These are phyloP conservation scores for Leccinum angustisporum DNA, from an alignment of 1,284 basidiomycete genomes.

Conservation along the genomic window DNA sequence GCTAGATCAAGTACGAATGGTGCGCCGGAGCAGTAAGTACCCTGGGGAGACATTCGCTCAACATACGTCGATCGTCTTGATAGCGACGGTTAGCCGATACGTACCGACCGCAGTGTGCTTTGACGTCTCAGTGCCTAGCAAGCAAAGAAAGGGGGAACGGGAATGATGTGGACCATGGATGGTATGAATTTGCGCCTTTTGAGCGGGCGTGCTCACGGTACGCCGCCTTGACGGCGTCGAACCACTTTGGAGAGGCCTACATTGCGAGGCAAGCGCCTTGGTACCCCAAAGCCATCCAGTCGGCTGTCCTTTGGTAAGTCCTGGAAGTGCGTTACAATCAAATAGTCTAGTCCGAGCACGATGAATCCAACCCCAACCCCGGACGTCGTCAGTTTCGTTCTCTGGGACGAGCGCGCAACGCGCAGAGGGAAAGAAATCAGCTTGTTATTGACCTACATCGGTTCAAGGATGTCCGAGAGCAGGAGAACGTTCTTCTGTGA, in stretches of 20 bases:
- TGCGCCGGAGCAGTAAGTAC: slow-evolving; percentile 61
- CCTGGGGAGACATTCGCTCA: slow-evolving; percentile 31
- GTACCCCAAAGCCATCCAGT: slow-evolving; percentile 15
- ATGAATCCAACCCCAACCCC: slow-evolving; percentile 13
- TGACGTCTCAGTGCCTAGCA: slow-evolving; percentile 19
- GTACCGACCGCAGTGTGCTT: slow-evolving; percentile 39
- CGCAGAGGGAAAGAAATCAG: slow-evolving; percentile 17
- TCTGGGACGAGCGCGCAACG: neutral
- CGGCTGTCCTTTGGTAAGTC: slow-evolving; percentile 4
- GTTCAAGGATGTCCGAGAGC: slow-evolving; percentile 49
- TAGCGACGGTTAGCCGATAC: slow-evolving; percentile 8
- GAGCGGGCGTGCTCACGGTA: slow-evolving; percentile 16
- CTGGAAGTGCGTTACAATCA: slow-evolving; percentile 15
- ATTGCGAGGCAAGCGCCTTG: slow-evolving; percentile 1
- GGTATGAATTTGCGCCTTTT: neutral
- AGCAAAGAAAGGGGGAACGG: neutral
- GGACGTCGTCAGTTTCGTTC: neutral
- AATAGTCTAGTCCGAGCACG: slow-evolving; percentile 29
- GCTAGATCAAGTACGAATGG: slow-evolving; percentile 47
- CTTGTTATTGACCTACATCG: slow-evolving; percentile 39
- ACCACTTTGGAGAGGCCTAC: slow-evolving; percentile 22
- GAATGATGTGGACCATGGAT: neutral
- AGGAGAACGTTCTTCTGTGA: slow-evolving; percentile 41
- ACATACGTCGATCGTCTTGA: neutral
- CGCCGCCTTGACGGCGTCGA: slow-evolving; percentile 19